These are phyloP conservation scores for Leucosporidium scottii DNA, from an alignment of 768 basidiomycete species.

Conservation along the genomic window DNA sequence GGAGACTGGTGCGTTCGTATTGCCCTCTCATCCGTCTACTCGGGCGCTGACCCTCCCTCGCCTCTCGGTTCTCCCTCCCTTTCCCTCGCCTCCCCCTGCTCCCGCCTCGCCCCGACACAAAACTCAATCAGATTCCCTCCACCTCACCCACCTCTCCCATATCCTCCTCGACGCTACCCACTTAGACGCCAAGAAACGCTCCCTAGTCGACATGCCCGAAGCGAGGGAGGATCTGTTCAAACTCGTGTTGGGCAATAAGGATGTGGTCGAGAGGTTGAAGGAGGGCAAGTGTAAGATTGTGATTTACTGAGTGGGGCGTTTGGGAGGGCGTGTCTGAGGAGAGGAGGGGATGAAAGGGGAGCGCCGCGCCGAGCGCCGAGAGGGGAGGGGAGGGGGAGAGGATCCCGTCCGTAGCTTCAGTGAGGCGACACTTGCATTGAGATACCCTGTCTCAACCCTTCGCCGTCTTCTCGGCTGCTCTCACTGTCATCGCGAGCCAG, in stretches of 20 bases:
- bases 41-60: no score
- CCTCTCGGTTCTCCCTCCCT: not conserved
- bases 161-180: conserved; percentile 71
- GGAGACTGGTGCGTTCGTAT: conserved; percentile 43
- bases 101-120: not conserved
- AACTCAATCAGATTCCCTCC: conserved; percentile 55
- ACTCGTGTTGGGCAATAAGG: conserved; percentile 56
- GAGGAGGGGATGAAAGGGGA: no score
- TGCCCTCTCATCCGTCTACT: no score
- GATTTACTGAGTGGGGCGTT: conserved; percentile 44
- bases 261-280: conserved; percentile 39
- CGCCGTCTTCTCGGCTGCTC: no score
- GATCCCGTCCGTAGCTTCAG: no score
- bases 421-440: no score
- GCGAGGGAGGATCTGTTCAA: conserved; percentile 69
- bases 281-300: conserved; percentile 73
- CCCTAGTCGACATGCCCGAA: conserved; percentile 73
- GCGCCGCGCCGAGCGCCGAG: no score
- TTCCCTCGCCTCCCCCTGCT: not conserved
- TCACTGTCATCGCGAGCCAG: no score
- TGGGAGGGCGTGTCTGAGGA: no score
- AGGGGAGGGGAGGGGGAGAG: no score
- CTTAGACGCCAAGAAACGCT: conserved; percentile 67
- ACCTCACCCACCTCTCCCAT: conserved; percentile 68
- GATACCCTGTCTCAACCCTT: no score